A percentile compares a stretch with the other conserved stretches of the same genome.
Conservation (phyloP, 2,329 filamentous ascomycete species). For the Aspergillus spinulosporus region DNA sequence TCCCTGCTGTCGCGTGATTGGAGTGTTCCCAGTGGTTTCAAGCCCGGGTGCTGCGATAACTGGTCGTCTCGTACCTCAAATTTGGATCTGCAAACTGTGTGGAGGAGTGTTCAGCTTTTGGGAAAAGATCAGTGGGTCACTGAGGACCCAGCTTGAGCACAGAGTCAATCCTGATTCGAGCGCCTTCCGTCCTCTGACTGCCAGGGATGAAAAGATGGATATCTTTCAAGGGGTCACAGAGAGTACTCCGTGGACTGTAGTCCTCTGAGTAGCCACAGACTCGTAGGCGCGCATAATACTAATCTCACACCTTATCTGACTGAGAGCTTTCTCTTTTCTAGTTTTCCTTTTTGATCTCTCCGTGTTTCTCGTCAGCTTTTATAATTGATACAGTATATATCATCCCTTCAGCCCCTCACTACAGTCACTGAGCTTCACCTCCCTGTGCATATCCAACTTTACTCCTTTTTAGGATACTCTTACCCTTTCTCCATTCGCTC, state of each 20-base stretch:
- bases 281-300: background rate
- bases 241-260: too few species aligned
- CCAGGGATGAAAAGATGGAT: constrained; percentile 3
- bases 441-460: constrained; percentile 7
- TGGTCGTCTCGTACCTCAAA: constrained; percentile 17
- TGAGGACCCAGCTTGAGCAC: constrained; percentile 11
- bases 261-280: background rate
- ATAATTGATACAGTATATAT: background rate
- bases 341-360: constrained; percentile 6
- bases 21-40: background rate
- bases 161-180: constrained; percentile 12
- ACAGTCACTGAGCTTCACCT: constrained; percentile 4
- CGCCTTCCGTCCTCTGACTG: background rate
- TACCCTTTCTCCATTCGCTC: background rate
- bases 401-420: background rate
- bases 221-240: background rate
- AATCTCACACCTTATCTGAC: background rate
- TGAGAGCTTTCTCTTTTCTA: background rate
- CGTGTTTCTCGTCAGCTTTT: background rate
- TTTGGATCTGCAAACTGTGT: constrained; percentile 31
- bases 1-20: background rate
- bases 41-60: background rate
- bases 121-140: constrained; percentile 16
- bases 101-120: constrained; percentile 19
- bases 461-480: constrained; percentile 8